Evolutionary conservation across 2,329 filamentous ascomycete species (phyloP).

Genomic region (Nemania sp.): DNA sequence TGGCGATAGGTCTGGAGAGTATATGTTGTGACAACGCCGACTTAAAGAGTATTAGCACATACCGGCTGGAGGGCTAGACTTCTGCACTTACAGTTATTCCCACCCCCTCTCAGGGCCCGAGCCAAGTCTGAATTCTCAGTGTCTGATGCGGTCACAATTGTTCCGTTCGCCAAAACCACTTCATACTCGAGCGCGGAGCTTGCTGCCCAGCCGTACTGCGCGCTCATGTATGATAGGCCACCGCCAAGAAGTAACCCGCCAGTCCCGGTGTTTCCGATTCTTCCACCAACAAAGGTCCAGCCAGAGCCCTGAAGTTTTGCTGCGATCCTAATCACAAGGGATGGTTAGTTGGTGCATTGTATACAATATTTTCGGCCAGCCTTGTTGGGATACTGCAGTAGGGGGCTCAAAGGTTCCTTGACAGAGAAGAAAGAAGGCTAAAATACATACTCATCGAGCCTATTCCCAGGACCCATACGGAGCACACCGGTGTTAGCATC

Average conservation of each 20-base stretch:
- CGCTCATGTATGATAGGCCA: conserved; percentile 55
- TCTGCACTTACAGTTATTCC: too few species aligned
- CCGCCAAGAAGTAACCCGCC: conserved; percentile 57
- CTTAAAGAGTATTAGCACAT: too few species aligned
- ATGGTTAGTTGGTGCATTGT: too few species aligned
- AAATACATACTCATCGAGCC: too few species aligned
- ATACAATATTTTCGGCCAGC: too few species aligned
- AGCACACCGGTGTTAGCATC: conserved; percentile 44
- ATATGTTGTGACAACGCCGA: conserved; percentile 54
- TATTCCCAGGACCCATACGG: conserved; percentile 50
- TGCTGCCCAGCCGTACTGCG: conserved; percentile 54
- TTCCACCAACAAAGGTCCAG: conserved; percentile 48
- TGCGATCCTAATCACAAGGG: too few species aligned
- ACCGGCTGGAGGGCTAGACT: too few species aligned
- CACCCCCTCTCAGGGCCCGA: conserved; percentile 57
- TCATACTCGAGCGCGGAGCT: conserved; percentile 54
- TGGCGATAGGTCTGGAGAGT: conserved; percentile 47
- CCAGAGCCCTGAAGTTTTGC: conserved; percentile 48
- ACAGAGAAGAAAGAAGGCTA: too few species aligned
- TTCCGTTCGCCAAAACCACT: conserved; percentile 55
- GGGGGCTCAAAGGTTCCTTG: too few species aligned
- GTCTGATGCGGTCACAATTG: conserved; percentile 49
- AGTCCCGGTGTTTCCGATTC: conserved; percentile 52
- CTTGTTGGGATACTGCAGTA: too few species aligned
- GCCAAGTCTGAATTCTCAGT: conserved; percentile 52